phyloP scores from a whole-genome alignment of 306 rosid genomes.

The Carpinus fangiana region DNA sequence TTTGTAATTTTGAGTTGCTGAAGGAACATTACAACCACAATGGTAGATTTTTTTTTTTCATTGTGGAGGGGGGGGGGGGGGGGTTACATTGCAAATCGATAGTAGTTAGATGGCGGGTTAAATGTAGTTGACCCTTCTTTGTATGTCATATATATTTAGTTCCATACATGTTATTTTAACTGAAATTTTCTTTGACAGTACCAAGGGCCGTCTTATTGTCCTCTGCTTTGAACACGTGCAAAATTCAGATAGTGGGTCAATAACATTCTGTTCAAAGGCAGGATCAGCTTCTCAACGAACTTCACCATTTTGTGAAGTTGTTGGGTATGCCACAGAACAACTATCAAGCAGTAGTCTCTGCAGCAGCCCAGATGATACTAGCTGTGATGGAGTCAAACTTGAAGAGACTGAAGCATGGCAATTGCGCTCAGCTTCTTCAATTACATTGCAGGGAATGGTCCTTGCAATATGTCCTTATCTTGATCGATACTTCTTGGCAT shows the following conservation, averaged over 20 bases:
- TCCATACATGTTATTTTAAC: conserved; percentile 30
- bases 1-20: too few species aligned
- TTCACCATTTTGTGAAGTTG: conserved; percentile 76
- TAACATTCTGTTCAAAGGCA: conserved; percentile 77
- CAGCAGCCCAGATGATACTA: conserved; percentile 83
- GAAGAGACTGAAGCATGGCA: conserved; percentile 95
- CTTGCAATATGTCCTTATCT: conserved; percentile 85
- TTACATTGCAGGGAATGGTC: conserved; percentile 73
- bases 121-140: neutral
- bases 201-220: conserved; percentile 87
- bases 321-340: conserved; percentile 76
- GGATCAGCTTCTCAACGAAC: conserved; percentile 71
- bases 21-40: too few species aligned
- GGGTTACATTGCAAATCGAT: too few species aligned
- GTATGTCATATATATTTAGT: conserved; percentile 6
- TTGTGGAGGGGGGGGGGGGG: too few species aligned
- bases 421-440: conserved; percentile 63
- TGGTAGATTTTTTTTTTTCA: too few species aligned
- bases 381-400: conserved; percentile 81
- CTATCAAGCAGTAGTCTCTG: conserved; percentile 80
- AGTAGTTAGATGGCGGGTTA: too few species aligned
- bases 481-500: conserved; percentile 90
- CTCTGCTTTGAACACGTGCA: conserved; percentile 82
- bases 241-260: conserved; percentile 91
- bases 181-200: conserved; percentile 51